Evolutionary conservation across 1,284 basidiomycete species (phyloP).

Genomic region (Bondarzewia mesenterica): DNA sequence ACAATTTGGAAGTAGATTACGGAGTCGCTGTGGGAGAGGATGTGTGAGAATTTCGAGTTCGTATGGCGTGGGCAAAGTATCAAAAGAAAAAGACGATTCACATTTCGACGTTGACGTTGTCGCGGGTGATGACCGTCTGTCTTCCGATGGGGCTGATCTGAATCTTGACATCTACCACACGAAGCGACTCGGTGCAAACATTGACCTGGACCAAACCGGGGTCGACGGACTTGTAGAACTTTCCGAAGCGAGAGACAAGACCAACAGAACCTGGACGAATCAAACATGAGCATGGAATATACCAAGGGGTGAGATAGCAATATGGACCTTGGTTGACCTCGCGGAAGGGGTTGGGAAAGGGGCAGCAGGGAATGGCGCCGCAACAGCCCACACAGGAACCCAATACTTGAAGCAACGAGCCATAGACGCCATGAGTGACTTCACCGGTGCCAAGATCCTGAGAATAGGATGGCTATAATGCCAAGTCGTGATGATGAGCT

Average conservation of each 20-base stretch:
- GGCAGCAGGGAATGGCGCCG: slow-evolving; percentile 86
- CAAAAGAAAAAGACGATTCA: slow-evolving; percentile 23
- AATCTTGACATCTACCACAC: slow-evolving; percentile 89
- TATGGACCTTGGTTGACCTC: slow-evolving; percentile 11
- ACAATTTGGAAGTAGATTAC: slow-evolving; percentile 89
- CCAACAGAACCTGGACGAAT: slow-evolving; percentile 68
- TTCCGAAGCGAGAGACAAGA: slow-evolving; percentile 84
- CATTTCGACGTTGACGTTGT: slow-evolving; percentile 88
- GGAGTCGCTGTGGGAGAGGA: slow-evolving; percentile 52
- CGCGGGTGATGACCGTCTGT: slow-evolving; percentile 80
- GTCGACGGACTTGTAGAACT: slow-evolving; percentile 93
- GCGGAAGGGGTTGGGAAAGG: slow-evolving; percentile 71
- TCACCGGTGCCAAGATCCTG: slow-evolving; percentile 76
- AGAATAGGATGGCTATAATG: slow-evolving; percentile 70
- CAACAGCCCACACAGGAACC: slow-evolving; percentile 51
- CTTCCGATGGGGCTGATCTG: slow-evolving; percentile 83
- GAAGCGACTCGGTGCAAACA: slow-evolving; percentile 82
- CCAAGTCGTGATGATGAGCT: slow-evolving; percentile 9
- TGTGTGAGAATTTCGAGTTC: not conserved
- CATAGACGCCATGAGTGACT: slow-evolving; percentile 82
- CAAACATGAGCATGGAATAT: slow-evolving; percentile 2
- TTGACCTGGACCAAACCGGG: slow-evolving; percentile 91
- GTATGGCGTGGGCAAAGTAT: not conserved
- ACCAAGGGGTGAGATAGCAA: not conserved
- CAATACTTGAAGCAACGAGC: slow-evolving; percentile 67